A percentile compares a stretch with the other conserved stretches of the same genome.
Conservation (phyloP, 192 early-diverging fungal genomes). For the Pilaira anomala region DNA sequence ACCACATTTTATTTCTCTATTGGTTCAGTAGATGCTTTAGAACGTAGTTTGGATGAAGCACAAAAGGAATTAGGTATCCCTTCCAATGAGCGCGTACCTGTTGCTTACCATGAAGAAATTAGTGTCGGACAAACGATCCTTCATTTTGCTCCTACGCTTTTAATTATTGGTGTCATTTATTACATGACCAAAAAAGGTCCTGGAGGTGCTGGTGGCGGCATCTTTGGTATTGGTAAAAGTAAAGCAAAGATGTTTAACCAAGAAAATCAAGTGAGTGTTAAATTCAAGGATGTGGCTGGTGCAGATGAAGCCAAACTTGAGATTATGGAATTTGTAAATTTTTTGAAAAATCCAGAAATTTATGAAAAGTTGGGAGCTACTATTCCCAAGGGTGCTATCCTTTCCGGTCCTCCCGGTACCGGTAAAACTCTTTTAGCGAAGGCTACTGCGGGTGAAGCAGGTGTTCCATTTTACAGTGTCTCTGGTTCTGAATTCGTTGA, state of each 20-base stretch:
- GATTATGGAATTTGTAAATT: conserved; percentile 99
- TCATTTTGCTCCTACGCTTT: conserved; percentile 88
- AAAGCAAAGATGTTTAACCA: conserved; percentile 97
- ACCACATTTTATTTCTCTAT: conserved; percentile 79
- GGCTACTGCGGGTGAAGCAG: conserved; percentile 98
- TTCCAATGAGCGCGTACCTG: conserved; percentile 82
- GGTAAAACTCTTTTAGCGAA: conserved; percentile 98
- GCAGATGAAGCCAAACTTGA: conserved; percentile 99
- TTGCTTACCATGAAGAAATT: conserved; percentile 84
- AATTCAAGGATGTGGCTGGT: conserved; percentile 98
- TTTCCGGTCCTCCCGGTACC: conserved; percentile 89
- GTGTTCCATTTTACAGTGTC: conserved; percentile 93
- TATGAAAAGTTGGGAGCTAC: conserved; percentile 96
- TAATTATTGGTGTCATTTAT: conserved; percentile 83
- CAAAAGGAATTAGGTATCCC: conserved; percentile 91
- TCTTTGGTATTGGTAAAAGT: conserved; percentile 95
- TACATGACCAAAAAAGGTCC: conserved; percentile 81
- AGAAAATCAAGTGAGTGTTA: conserved; percentile 91
- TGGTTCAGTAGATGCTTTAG: conserved; percentile 92
- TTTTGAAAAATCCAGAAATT: conserved; percentile 86
- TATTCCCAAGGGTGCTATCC: conserved; percentile 96
- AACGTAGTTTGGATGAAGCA: conserved; percentile 82
- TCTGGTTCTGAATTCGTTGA: conserved; percentile 99
- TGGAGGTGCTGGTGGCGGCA: conserved; percentile 64
- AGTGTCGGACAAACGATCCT: conserved; percentile 67